Conservation (phyloP, 495 filamentous ascomycete species). For the Aspergillus campestris region DNA sequence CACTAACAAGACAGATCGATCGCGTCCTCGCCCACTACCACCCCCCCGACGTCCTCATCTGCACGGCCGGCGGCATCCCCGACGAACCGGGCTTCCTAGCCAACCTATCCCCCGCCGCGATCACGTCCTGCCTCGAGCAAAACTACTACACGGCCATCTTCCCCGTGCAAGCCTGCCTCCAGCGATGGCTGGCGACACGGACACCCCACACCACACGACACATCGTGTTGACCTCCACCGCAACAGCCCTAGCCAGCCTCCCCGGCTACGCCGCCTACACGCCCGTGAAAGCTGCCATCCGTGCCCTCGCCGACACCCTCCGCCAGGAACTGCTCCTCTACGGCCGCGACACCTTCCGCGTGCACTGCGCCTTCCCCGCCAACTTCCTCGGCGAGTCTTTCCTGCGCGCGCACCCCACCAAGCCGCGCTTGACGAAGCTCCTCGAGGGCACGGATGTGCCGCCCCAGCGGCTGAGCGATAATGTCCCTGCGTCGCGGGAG, state of each 20-base stretch:
- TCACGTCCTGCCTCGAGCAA: constrained; percentile 22
- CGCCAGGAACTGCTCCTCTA: constrained; percentile 26
- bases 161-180: constrained; percentile 19
- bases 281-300: constrained; percentile 25
- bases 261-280: constrained; percentile 34
- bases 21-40: constrained; percentile 1
- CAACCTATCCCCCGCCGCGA: constrained; percentile 17
- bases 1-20: background rate
- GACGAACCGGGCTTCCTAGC: constrained; percentile 27
- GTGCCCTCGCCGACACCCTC: constrained; percentile 31
- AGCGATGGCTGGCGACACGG: constrained; percentile 13
- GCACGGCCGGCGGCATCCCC: constrained; percentile 27
- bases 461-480: background rate
- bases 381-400: constrained; percentile 24
- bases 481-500: background rate
- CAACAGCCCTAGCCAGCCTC: constrained; percentile 25
- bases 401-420: constrained; percentile 22
- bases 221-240: constrained; percentile 27
- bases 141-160: constrained; percentile 28
- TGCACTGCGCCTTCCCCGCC: constrained; percentile 26
- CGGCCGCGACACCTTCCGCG: constrained; percentile 3
- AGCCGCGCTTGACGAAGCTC: constrained; percentile 26
- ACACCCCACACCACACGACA: constrained; percentile 10
- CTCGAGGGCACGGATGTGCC: constrained; percentile 20
- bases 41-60: constrained; percentile 21